Conservation (phyloP, 148 eudicot species). For the Linanthus parryae region DNA sequence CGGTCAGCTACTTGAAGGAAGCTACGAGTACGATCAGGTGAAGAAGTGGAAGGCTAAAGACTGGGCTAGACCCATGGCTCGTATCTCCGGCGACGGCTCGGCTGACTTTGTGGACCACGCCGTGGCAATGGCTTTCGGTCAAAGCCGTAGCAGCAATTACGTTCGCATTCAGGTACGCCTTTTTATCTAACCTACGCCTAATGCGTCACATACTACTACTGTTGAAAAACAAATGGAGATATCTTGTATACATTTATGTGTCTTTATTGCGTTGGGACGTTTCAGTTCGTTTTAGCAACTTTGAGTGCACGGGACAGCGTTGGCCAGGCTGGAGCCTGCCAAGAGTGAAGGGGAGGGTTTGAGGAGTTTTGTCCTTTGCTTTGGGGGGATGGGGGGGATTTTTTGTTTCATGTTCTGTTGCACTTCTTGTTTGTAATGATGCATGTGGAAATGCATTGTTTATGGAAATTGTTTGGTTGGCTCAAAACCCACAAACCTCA, state of each 20-base stretch:
- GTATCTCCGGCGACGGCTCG: conserved; percentile 68
- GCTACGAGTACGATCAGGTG: conserved; percentile 54
- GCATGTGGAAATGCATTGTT: too few relatives aligned
- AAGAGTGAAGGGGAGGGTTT: conserved; percentile 1
- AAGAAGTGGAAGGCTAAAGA: conserved; percentile 68
- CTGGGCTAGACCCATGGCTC: conserved; percentile 79
- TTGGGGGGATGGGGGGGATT: conserved; percentile 9
- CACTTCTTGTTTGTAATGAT: too few relatives aligned
- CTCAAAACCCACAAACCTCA: too few relatives aligned
- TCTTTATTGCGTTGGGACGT: too few relatives aligned
- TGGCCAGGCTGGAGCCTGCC: conserved; percentile 23
- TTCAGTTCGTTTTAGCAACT: conserved; percentile 10
- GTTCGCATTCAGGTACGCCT: conserved; percentile 78
- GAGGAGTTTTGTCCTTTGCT: conserved; percentile 9
- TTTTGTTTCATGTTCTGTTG: neutral
- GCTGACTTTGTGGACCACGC: conserved; percentile 87
- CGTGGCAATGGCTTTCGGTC: conserved; percentile 83
- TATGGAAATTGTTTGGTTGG: too few relatives aligned
- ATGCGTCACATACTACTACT: neutral
- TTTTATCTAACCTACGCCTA: neutral
- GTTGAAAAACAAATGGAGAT: too few relatives aligned
- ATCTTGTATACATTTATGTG: too few relatives aligned
- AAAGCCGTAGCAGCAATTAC: conserved; percentile 57
- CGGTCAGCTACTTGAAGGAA: conserved; percentile 65
- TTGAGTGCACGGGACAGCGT: conserved; percentile 12